phyloP scores from a whole-genome alignment of 2,329 filamentous ascomycete species.

The Orbilia javanica region DNA sequence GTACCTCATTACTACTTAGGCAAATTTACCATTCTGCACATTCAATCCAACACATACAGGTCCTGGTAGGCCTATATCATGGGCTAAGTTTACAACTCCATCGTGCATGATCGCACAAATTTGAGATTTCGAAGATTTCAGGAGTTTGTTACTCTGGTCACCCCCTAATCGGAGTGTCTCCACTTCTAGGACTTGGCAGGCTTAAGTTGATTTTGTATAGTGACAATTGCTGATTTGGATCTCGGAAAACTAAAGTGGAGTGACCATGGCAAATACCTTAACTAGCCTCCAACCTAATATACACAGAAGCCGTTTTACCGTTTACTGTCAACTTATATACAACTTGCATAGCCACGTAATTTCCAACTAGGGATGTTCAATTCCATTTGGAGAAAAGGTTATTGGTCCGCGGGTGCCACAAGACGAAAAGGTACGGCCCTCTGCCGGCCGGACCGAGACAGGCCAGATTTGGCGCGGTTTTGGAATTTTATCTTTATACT shows the following conservation, averaged over 20 bases:
- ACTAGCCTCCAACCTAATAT: too few relatives aligned
- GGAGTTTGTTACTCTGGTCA: conserved; percentile 16
- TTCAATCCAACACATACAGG: conserved; percentile 25
- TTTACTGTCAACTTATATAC: conserved; percentile 39
- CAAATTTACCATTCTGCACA: neutral
- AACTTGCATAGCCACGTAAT: neutral
- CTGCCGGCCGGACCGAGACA: neutral
- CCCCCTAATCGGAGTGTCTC: conserved; percentile 30
- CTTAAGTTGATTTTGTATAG: conserved; percentile 32
- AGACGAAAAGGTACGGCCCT: neutral
- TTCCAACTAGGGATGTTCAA: neutral
- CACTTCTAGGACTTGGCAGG: conserved; percentile 42
- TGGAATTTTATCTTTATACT: neutral
- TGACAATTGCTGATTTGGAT: conserved; percentile 32
- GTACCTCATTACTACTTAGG: neutral
- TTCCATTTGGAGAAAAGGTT: neutral
- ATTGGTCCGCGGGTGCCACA: neutral
- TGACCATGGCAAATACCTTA: too few relatives aligned
- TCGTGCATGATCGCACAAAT: neutral
- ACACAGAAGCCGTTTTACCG: conserved; percentile 39
- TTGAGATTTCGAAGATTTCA: conserved; percentile 11
- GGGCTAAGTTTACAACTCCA: neutral
- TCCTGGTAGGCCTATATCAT: too few relatives aligned
- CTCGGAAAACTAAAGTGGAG: conserved; percentile 55
- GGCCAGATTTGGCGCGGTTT: neutral